Base-by-base conservation (phyloP, 441 rosid species). In the Erysimum pusillum region DNA sequence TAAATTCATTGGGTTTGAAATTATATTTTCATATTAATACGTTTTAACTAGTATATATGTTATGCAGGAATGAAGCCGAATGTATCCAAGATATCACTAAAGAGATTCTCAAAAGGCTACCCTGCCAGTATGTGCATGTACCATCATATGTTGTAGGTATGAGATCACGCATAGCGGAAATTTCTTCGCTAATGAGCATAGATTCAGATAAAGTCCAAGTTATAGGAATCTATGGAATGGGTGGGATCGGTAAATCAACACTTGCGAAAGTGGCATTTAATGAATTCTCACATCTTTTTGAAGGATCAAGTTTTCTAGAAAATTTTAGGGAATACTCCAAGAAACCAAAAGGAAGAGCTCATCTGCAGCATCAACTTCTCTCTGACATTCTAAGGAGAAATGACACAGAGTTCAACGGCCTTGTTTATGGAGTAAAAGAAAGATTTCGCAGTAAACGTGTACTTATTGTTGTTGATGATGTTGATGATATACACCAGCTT, bases 391-490 rank as follows among this genome's bases (percentile, higher is more conserved):
- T 76, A 4, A 41, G 1, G 34, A 42, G 38, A 7, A 1, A 58
- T 6, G 64, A 56, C 7, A 8, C 3, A 4, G 18, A 1, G 45
- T 2, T 20, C 39, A 3, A 58, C 5, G 10, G 28, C 41, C 4
- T 11, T 1, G 67, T 46, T 54, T 12, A 65, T 2, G 77, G 5
- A 0, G 18, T 61, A 0, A 59, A 8, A 17, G 2, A 59, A 3
- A 76, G 74, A 63, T 39, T 82, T 1, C 14, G 44, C 5, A 46
- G 28, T 11, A 73, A 5, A 62, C 41, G 51, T 7, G 61, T 76
- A 59, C 51, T 82, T 51, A 1, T 48, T 61, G 77, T 71, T 51
- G 3, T 85, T n/a, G 85, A 83, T 62, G 86, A 79, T 17, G 69
- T 77, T 17, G 34, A 75, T 2, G 25, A 75, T 36, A 0, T 0